Percentiles rank a stretch among this genome's conserved stretches.
Conservation (phyloP, 106 monocot species). For the Dendrobium chrysotoxum region DNA sequence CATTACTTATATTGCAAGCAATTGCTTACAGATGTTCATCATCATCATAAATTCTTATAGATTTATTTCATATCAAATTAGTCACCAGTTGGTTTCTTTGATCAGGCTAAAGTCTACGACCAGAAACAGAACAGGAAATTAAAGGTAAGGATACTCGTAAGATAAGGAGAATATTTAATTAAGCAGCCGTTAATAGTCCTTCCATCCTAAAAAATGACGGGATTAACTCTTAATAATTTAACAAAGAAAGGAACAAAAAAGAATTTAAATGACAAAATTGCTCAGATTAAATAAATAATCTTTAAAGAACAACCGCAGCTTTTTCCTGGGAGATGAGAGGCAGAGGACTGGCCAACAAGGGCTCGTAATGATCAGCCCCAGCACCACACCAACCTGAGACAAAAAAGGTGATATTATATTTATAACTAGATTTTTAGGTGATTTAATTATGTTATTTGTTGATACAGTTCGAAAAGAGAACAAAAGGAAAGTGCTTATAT, state of each 20-base stretch:
- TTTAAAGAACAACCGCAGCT: conserved; percentile 77
- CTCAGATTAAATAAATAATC: background rate
- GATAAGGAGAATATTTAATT: background rate
- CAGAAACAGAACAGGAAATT: too few relatives aligned
- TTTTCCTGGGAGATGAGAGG: conserved; percentile 57
- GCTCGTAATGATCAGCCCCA: conserved; percentile 95
- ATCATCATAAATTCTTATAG: too few relatives aligned
- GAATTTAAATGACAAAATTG: background rate
- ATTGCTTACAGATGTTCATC: too few relatives aligned
- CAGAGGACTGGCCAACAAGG: conserved; percentile 45
- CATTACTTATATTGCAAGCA: too few relatives aligned
- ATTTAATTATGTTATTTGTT: too few relatives aligned
- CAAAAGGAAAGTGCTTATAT: too few relatives aligned
- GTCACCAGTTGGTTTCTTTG: too few relatives aligned
- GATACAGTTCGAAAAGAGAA: too few relatives aligned
- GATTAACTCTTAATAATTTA: background rate
- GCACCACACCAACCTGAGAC: conserved; percentile 89
- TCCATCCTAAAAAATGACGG: conserved; percentile 2
- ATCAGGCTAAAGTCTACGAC: too few relatives aligned
- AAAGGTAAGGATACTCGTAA: too few relatives aligned
- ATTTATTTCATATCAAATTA: too few relatives aligned
- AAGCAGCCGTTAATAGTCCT: background rate
- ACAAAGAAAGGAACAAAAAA: background rate
- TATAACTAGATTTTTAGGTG: too few relatives aligned
- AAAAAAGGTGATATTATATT: conserved; percentile 1